Percentiles rank a stretch among this genome's conserved stretches.
Evolutionary conservation across 768 basidiomycete genomes (phyloP).

Genomic region (Hirschioporus abietinus): DNA sequence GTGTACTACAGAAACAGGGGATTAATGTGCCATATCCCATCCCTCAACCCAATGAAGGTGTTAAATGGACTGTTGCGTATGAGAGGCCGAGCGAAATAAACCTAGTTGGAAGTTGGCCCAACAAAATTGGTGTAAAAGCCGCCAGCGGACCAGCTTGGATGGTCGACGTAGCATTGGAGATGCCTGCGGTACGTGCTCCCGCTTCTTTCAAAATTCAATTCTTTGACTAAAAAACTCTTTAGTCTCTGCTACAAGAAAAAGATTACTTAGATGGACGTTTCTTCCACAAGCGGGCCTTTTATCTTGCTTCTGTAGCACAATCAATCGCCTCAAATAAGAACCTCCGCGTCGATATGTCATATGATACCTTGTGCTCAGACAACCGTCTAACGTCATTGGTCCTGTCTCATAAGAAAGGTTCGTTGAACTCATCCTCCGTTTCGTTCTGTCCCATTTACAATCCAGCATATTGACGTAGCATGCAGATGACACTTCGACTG

Average conservation of each 20-base stretch:
- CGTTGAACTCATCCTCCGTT: slow-evolving; percentile 7
- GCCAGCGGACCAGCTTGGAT: slow-evolving; percentile 60
- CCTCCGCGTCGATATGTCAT: slow-evolving; percentile 55
- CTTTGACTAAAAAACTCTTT: slow-evolving; percentile 3
- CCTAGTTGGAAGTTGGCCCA: slow-evolving; percentile 84
- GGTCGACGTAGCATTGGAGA: slow-evolving; percentile 80
- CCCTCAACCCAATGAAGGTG: slow-evolving; percentile 69
- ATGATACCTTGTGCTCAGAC: slow-evolving; percentile 54
- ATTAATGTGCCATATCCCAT: slow-evolving; percentile 55
- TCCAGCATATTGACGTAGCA: slow-evolving; percentile 4
- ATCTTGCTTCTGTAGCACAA: slow-evolving; percentile 73
- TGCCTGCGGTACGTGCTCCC: slow-evolving; percentile 63
- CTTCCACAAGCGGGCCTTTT: slow-evolving; percentile 90
- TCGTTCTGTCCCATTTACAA: background rate
- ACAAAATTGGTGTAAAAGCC: slow-evolving; percentile 66
- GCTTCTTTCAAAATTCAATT: background rate
- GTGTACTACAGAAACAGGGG: slow-evolving; percentile 44
- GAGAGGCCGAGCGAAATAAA: slow-evolving; percentile 71
- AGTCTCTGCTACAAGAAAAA: slow-evolving; percentile 91
- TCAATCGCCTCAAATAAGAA: slow-evolving; percentile 43
- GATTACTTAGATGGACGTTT: slow-evolving; percentile 86
- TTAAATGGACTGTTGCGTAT: slow-evolving; percentile 86
- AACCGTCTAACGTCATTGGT: slow-evolving; percentile 63
- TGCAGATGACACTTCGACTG: slow-evolving; percentile 44
- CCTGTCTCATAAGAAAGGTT: slow-evolving; percentile 52